Evolutionary conservation across 495 filamentous ascomycete species (phyloP).

Genomic region (Delitschia confertaspora): DNA sequence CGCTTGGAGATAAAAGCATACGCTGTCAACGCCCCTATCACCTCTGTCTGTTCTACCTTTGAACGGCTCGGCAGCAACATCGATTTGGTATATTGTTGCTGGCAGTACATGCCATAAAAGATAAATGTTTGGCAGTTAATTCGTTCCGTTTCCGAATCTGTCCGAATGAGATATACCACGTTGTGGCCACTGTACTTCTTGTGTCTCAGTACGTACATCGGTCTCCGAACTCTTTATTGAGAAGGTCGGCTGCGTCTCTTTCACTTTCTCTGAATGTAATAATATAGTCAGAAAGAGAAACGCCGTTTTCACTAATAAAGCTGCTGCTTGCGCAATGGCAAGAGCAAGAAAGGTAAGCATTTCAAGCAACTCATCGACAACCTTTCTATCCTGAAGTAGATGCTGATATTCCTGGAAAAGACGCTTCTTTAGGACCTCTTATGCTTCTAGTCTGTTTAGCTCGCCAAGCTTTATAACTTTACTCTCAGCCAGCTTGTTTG

Average conservation of each 20-base stretch:
- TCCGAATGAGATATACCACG: conserved; percentile 17
- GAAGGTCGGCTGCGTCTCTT: conserved; percentile 4
- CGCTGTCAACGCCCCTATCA: conserved; percentile 10
- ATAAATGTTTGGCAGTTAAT: conserved; percentile 13
- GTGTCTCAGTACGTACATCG: conserved; percentile 15
- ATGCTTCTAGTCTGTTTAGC: conserved; percentile 24
- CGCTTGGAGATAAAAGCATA: conserved; percentile 12
- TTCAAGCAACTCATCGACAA: conserved; percentile 10
- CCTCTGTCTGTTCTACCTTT: conserved; percentile 1
- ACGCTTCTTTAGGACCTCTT: conserved; percentile 5
- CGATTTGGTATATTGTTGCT: conserved; percentile 11
- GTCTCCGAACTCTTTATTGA: conserved; percentile 23
- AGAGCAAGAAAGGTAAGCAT: conserved; percentile 28
- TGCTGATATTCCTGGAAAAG: conserved; percentile 18
- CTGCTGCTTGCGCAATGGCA: conserved; percentile 30
- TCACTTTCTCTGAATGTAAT: conserved; percentile 7
- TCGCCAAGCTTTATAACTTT: conserved; percentile 28
- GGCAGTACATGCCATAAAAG: conserved; percentile 16
- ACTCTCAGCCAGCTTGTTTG: conserved; percentile 19
- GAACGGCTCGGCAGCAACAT: conserved; percentile 2
- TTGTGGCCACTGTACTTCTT: conserved; percentile 10
- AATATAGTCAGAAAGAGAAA: conserved; percentile 19
- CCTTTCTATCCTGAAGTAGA: conserved; percentile 6
- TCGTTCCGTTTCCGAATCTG: conserved; percentile 10
- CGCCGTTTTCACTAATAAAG: conserved; percentile 27